phyloP scores from a whole-genome alignment of 2,329 filamentous ascomycete species.

The Fusarium sp. region DNA sequence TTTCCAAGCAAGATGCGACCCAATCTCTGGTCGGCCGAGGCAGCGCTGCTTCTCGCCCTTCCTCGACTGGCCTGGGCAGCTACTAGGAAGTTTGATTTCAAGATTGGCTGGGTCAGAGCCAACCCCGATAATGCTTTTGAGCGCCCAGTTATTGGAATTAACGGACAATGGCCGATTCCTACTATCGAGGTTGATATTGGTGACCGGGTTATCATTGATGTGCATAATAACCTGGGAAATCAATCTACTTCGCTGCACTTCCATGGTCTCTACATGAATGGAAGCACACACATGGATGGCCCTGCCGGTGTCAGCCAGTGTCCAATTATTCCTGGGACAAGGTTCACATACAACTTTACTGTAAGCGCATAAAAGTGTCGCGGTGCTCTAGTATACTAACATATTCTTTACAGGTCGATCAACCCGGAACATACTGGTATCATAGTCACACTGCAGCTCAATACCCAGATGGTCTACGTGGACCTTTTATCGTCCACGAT shows the following conservation, averaged over 20 bases:
- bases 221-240: constrained; percentile 70
- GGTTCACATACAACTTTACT: constrained; percentile 77
- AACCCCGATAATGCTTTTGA: constrained; percentile 75
- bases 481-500: constrained; percentile 73
- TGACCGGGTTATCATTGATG: constrained; percentile 69
- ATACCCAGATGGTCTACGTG: constrained; percentile 77
- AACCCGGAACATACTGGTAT: constrained; percentile 84
- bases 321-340: constrained; percentile 69
- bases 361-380: constrained; percentile 52
- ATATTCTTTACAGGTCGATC: constrained; percentile 59
- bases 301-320: constrained; percentile 75
- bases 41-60: constrained; percentile 35
- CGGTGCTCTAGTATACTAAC: not conserved
- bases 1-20: constrained; percentile 32
- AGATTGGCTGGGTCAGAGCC: constrained; percentile 76
- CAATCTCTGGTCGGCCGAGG: constrained; percentile 22
- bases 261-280: constrained; percentile 78
- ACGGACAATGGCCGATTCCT: constrained; percentile 80
- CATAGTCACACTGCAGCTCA: constrained; percentile 76
- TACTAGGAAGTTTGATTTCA: constrained; percentile 71
- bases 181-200: constrained; percentile 71
- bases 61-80: constrained; percentile 48
- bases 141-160: constrained; percentile 79
- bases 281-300: constrained; percentile 77
- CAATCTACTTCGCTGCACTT: constrained; percentile 74